Evolutionary conservation across 2,329 filamentous ascomycete species (phyloP), one percentile per base, ranked within the genome.

Genomic region (Aspergillus vadensis): DNA sequence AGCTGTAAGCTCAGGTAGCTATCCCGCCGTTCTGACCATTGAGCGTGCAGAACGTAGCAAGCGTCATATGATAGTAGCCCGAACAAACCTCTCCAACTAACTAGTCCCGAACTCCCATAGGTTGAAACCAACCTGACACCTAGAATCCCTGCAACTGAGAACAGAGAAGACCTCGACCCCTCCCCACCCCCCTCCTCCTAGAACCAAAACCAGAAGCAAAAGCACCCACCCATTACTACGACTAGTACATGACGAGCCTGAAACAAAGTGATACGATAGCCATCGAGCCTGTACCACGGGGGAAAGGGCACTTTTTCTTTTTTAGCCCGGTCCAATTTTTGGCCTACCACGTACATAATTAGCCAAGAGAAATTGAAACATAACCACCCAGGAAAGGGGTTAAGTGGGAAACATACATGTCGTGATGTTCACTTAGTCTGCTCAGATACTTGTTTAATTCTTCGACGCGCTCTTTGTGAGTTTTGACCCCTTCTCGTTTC

Each of bases 391-490:
- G 15, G 21, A 4, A 27, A 19, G 12, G 23, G 9, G 17, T 32
- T 9, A 9, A 30, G 52, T 55, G 14, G 19, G 7, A 23, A 30
- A 54, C 80, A 68, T 77, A 84, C 93, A 99, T 99, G 75, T 99
- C 95, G 77, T 99, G 94, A 79, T 99, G 95, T 79, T 99, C 95
- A 78, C 91, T 97, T 71, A 99, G 79, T 66, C 88, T 90, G 66
- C 91, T 95, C 38, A 99, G 81, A 75, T 98, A 97, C 65, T 91
- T 91, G 75, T 99, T 99, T 69, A 98, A 81, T 75, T 97, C 92
- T 76, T 98, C 93, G 47, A 99, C 94, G 10, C 92, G 88, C 80
- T 99, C 91, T 76, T 98, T 98, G 77, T 99, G 95, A 30, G 93
- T 96, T 82, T 97, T 98, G 67, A 94, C 86, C 15, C 96, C 89